A percentile compares a stretch with the other conserved stretches of the same genome.
phyloP scores from a whole-genome alignment of 1,284 basidiomycete species.

The Heterobasidion occidentale region DNA sequence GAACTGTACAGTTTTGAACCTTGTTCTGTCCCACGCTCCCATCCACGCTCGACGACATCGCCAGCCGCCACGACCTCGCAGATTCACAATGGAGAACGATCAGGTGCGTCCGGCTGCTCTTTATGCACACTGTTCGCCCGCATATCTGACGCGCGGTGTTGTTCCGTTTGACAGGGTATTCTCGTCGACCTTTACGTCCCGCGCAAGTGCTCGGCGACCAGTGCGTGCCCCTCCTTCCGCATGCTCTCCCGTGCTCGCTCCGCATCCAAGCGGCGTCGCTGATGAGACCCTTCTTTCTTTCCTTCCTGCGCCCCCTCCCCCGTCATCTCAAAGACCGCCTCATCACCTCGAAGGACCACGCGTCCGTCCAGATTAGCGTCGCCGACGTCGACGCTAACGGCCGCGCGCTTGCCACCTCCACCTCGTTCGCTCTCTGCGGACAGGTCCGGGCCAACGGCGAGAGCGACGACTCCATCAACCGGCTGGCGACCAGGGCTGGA shows the following conservation, averaged over 20 bases:
- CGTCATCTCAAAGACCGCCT: conserved; percentile 60
- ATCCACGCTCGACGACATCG: not conserved
- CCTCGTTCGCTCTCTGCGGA: conserved; percentile 92
- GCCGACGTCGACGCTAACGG: conserved; percentile 94
- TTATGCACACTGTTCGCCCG: not conserved
- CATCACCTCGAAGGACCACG: conserved; percentile 98
- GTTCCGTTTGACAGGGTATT: conserved; percentile 60
- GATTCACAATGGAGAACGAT: conserved; percentile 11
- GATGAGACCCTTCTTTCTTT: not conserved
- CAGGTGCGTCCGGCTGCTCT: conserved; percentile 4
- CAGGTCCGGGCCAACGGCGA: conserved; percentile 93
- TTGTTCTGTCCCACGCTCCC: conserved; percentile 5
- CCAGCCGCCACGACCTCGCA: conserved; percentile 1
- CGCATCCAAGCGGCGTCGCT: not conserved
- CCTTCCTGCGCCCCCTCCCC: conserved; percentile 9
- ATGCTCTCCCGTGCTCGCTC: not conserved
- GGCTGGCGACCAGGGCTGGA: conserved; percentile 92
- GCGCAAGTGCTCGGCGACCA: conserved; percentile 96
- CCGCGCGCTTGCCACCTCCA: conserved; percentile 80
- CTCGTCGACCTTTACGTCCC: conserved; percentile 99
- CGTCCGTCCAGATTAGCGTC: conserved; percentile 94
- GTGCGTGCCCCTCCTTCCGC: conserved; percentile 39
- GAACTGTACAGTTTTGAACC: conserved; percentile 7
- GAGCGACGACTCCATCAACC: conserved; percentile 95
- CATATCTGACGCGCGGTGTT: not conserved